A percentile compares a stretch with the other conserved stretches of the same genome.
phyloP scores from a whole-genome alignment of 108 stramenopile species.

The Nitzschia sp. region DNA sequence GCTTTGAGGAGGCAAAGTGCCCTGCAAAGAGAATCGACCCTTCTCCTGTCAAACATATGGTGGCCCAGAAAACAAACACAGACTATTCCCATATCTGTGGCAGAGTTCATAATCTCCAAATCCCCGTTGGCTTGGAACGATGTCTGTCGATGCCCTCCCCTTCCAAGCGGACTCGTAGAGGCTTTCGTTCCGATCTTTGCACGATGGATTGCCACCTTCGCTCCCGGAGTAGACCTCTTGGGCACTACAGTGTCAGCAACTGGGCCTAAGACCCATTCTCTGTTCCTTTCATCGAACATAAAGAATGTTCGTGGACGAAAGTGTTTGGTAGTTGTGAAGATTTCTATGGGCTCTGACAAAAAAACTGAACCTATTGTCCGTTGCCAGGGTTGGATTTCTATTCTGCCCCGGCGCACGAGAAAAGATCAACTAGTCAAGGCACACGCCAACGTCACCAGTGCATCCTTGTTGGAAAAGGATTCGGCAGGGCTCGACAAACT shows the following conservation, averaged over 20 bases:
- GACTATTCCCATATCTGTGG: conserved; percentile 17
- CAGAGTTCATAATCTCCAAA: conserved; percentile 14
- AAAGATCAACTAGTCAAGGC: neutral
- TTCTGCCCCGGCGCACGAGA: conserved; percentile 14
- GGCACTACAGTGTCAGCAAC: neutral
- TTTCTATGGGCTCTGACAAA: conserved; percentile 6
- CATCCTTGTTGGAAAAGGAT: conserved; percentile 29
- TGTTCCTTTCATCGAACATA: conserved; percentile 28
- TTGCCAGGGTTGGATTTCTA: conserved; percentile 19
- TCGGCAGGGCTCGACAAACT: conserved; percentile 34
- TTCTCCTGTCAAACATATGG: conserved; percentile 23
- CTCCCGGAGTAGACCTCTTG: conserved; percentile 26
- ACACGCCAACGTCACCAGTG: neutral
- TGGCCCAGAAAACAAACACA: conserved; percentile 20
- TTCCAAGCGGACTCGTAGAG: conserved; percentile 13
- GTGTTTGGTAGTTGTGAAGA: conserved; percentile 16
- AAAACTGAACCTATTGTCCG: conserved; percentile 7
- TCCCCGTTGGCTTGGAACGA: conserved; percentile 32
- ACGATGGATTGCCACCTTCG: conserved; percentile 24
- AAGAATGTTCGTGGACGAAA: conserved; percentile 26
- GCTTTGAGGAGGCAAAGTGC: conserved; percentile 15
- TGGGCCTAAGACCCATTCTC: neutral
- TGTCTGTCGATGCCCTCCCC: conserved; percentile 19
- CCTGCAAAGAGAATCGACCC: conserved; percentile 4
- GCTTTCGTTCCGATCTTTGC: conserved; percentile 28